Percentiles rank a stretch among this genome's conserved stretches.
Conservation (phyloP, 139 green algal species). For the Coccomyxa sp. region DNA sequence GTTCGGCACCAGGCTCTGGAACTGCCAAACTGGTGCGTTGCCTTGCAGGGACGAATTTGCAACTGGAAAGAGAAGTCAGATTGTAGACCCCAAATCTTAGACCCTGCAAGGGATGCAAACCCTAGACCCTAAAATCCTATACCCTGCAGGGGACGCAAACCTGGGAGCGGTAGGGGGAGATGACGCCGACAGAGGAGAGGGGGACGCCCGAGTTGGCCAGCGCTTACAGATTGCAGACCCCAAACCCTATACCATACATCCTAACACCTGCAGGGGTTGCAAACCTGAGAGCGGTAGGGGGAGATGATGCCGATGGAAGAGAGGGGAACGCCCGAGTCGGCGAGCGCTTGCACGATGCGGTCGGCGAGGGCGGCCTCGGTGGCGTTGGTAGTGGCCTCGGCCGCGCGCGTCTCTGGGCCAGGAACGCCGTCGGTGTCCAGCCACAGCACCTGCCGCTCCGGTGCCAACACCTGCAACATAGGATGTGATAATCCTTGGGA, state of each 20-base stretch:
- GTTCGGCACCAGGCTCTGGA: no score
- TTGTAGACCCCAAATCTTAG: no score
- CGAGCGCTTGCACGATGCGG: slow-evolving; percentile 44
- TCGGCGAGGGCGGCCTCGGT: slow-evolving; percentile 57
- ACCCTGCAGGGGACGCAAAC: no score
- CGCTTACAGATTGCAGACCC: no score
- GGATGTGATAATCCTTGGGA: slow-evolving; percentile 3
- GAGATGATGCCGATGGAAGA: slow-evolving; percentile 73
- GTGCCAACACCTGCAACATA: slow-evolving; percentile 41
- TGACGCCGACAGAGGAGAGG: slow-evolving; percentile 52
- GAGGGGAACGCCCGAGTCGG: slow-evolving; percentile 35
- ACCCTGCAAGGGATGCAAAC: no score
- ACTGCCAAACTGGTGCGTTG: no score
- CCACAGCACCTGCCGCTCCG: slow-evolving; percentile 63
- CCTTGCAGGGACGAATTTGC: no score
- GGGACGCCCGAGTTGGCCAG: slow-evolving; percentile 48
- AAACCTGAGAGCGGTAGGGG: slow-evolving; percentile 26
- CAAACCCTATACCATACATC: no score
- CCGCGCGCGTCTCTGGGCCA: slow-evolving; percentile 24
- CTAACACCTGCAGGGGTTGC: no score
- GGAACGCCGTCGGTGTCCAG: slow-evolving; percentile 67
- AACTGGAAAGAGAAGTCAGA: no score
- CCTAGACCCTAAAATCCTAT: no score
- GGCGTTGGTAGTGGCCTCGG: slow-evolving; percentile 50
- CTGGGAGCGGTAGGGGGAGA: slow-evolving; percentile 55